Conservation (phyloP, 2,329 filamentous ascomycete species). For the Hypoxylon rubiginosum region DNA sequence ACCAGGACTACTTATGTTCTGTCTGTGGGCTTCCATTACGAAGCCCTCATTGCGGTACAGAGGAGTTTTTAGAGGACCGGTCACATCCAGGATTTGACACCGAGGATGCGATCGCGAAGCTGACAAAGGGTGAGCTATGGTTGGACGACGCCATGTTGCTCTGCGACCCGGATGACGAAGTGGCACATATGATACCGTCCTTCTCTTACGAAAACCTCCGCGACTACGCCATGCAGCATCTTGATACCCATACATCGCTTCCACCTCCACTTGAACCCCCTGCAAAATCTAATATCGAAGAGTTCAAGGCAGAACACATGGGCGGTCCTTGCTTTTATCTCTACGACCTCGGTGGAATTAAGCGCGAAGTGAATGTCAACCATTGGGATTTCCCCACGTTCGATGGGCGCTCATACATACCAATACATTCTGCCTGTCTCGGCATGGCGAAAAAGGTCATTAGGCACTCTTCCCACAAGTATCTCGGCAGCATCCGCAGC, state of each 20-base stretch:
- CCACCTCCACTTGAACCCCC: background rate
- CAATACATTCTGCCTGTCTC: constrained; percentile 15
- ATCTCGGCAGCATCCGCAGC: constrained; percentile 14
- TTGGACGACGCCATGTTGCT: background rate
- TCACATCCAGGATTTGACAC: background rate
- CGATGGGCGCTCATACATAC: constrained; percentile 10
- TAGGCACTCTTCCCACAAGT: background rate
- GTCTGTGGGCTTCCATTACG: constrained; percentile 1
- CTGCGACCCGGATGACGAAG: constrained; percentile 29
- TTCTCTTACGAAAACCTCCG: constrained; percentile 6
- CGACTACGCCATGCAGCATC: background rate
- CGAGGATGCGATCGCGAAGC: constrained; percentile 5
- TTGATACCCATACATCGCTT: background rate
- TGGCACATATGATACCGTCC: constrained; percentile 8
- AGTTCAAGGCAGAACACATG: background rate
- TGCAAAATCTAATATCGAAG: constrained; percentile 6
- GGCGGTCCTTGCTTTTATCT: constrained; percentile 7
- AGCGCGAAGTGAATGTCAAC: constrained; percentile 1
- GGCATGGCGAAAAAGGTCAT: constrained; percentile 19
- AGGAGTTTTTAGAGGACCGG: background rate
- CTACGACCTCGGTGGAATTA: background rate
- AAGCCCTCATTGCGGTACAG: background rate
- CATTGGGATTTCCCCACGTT: constrained; percentile 9
- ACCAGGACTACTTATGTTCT: background rate
- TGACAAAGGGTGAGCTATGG: constrained; percentile 10